A percentile compares a stretch with the other conserved stretches of the same genome.
phyloP scores from a whole-genome alignment of 1,139 yeast genomes.

The Eremothecium gossypii region DNA sequence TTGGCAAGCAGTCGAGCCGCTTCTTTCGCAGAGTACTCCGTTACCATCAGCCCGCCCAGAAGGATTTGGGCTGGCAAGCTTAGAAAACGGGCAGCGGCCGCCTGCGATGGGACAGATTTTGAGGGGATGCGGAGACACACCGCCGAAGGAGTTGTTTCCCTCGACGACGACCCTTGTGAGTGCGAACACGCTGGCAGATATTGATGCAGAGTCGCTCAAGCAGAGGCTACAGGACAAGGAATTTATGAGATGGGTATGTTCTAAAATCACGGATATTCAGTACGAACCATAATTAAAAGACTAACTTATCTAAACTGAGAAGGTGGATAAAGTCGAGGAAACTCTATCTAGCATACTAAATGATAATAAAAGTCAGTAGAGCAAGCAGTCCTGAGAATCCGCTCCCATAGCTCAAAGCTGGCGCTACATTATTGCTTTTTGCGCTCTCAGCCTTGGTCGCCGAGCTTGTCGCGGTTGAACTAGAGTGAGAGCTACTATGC shows the following conservation, averaged over 20 bases:
- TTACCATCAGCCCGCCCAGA: background rate
- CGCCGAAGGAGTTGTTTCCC: background rate
- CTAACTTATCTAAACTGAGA: background rate
- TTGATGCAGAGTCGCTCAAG: conserved; percentile 17
- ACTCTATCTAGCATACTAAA: background rate
- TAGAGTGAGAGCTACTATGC: no score
- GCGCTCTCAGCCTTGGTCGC: no score
- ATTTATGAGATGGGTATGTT: conserved; percentile 26
- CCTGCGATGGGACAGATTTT: background rate
- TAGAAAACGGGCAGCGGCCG: background rate
- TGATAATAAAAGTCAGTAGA: background rate
- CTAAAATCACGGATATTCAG: background rate
- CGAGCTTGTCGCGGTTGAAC: no score
- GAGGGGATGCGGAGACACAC: background rate
- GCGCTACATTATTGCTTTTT: background rate
- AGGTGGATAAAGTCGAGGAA: background rate
- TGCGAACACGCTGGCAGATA: background rate
- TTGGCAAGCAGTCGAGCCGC: background rate
- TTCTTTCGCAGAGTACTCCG: conserved; percentile 3
- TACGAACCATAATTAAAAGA: background rate
- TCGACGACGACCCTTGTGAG: background rate
- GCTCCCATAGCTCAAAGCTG: no score
- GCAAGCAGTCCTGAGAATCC: no score
- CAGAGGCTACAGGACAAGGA: conserved; percentile 20
- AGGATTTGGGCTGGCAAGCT: background rate